These are phyloP conservation scores for Monosporascus sp. DNA, from an alignment of 2,329 filamentous ascomycete species.

Conservation along the genomic window DNA sequence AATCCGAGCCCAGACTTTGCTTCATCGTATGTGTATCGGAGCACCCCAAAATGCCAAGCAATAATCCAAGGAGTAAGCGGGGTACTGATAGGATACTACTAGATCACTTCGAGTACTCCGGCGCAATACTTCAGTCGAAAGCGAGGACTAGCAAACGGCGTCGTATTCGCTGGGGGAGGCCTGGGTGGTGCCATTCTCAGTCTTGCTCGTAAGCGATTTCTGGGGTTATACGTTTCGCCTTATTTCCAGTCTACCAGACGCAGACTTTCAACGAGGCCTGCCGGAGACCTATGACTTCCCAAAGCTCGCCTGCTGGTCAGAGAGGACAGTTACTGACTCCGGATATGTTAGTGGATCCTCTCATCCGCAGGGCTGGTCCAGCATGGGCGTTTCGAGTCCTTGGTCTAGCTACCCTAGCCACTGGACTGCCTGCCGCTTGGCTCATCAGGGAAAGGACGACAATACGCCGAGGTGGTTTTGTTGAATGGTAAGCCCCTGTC, in stretches of 20 bases:
- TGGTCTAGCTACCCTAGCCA: constrained; percentile 45
- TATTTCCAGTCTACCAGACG: no score
- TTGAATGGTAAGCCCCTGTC: constrained; percentile 40
- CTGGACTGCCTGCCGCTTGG: constrained; percentile 50
- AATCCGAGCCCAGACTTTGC: constrained; percentile 10
- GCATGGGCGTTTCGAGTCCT: constrained; percentile 49
- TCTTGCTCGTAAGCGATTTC: constrained; percentile 21
- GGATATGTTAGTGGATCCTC: constrained; percentile 22
- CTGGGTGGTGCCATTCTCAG: constrained; percentile 42
- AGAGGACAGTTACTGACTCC: no score
- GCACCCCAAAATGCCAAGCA: not conserved
- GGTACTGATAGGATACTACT: constrained; percentile 10
- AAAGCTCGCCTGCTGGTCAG: no score
- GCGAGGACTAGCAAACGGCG: constrained; percentile 41
- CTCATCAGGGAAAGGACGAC: constrained; percentile 44
- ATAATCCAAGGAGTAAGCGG: not conserved
- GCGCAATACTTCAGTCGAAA: constrained; percentile 42
- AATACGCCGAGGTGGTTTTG: constrained; percentile 30
- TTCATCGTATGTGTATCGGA: constrained; percentile 13
- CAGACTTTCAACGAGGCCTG: no score
- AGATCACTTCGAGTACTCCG: constrained; percentile 36
- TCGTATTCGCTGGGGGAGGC: constrained; percentile 39
- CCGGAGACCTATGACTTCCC: no score
- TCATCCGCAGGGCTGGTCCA: constrained; percentile 36
- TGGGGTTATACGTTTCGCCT: no score